Conservation (phyloP, 371 early-diverging fungal species). For the Rhizopus sp. region DNA sequence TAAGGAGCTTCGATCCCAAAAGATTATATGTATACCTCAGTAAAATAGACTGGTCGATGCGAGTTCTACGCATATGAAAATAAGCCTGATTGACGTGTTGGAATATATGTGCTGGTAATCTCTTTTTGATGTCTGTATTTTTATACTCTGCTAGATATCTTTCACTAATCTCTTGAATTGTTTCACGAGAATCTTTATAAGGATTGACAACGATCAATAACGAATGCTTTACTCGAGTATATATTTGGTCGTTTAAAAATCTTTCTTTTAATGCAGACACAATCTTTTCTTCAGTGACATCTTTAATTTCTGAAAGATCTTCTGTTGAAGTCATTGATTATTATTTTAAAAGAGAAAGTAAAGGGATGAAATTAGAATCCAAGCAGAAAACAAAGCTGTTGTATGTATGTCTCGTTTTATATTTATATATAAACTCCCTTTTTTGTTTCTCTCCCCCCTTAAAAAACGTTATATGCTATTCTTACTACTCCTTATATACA, state of each 20-base stretch:
- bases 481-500: neutral
- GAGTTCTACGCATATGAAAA: constrained; percentile 47
- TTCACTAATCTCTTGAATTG: constrained; percentile 48
- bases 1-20: neutral
- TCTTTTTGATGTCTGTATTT: constrained; percentile 27
- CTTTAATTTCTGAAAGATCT: constrained; percentile 46
- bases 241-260: constrained; percentile 58
- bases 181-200: constrained; percentile 51
- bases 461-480: neutral
- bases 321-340: constrained; percentile 6
- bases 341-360: constrained; percentile 1
- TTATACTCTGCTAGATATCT: constrained; percentile 46
- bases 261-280: constrained; percentile 58
- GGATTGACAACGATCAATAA: constrained; percentile 50
- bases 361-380: neutral
- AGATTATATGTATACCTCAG: constrained; percentile 29
- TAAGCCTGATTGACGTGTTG: constrained; percentile 46
- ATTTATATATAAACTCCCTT: neutral
- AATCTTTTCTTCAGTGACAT: constrained; percentile 52
- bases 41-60: constrained; percentile 42
- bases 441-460: constrained; percentile 4
- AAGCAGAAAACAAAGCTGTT: neutral
- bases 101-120: constrained; percentile 40
- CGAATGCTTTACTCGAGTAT: constrained; percentile 66
- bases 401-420: neutral